Evolutionary conservation across 129 eudicot species (phyloP).

Genomic region (Calendula officinalis): DNA sequence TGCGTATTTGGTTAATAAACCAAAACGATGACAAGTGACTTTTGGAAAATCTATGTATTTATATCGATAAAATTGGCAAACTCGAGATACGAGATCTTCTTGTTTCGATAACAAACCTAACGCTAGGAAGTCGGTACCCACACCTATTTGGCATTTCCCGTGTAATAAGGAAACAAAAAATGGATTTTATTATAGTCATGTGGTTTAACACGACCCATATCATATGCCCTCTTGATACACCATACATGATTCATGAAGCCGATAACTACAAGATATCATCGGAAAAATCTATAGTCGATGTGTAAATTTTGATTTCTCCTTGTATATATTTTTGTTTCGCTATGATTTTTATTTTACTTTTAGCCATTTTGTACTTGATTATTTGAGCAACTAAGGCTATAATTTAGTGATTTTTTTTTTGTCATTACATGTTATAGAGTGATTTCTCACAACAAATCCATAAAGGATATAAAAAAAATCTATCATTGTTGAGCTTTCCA

Average conservation of each 20-base stretch:
- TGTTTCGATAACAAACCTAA: not conserved
- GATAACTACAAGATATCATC: too few species aligned
- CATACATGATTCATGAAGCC: not conserved
- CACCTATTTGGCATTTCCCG: not conserved
- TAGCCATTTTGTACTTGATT: too few species aligned
- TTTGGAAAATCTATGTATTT: not conserved
- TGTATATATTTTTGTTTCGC: too few species aligned
- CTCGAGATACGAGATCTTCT: slow-evolving; percentile 2
- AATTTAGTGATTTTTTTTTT: too few species aligned
- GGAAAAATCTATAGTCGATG: too few species aligned
- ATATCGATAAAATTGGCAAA: slow-evolving; percentile 12
- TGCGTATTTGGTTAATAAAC: not conserved
- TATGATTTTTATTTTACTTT: too few species aligned
- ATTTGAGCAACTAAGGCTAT: too few species aligned
- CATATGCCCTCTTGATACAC: not conserved
- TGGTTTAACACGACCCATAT: not conserved
- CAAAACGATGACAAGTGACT: slow-evolving; percentile 12
- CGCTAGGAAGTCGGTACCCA: not conserved
- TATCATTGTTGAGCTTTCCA: too few species aligned
- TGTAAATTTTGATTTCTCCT: too few species aligned
- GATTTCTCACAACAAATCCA: too few species aligned
- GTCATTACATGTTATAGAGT: too few species aligned
- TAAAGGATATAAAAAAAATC: too few species aligned
- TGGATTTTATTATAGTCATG: not conserved
- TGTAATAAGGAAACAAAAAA: not conserved